These are phyloP conservation scores for Chlamydomonas sp. DNA, from an alignment of 139 green algal genomes.

Conservation along the genomic window DNA sequence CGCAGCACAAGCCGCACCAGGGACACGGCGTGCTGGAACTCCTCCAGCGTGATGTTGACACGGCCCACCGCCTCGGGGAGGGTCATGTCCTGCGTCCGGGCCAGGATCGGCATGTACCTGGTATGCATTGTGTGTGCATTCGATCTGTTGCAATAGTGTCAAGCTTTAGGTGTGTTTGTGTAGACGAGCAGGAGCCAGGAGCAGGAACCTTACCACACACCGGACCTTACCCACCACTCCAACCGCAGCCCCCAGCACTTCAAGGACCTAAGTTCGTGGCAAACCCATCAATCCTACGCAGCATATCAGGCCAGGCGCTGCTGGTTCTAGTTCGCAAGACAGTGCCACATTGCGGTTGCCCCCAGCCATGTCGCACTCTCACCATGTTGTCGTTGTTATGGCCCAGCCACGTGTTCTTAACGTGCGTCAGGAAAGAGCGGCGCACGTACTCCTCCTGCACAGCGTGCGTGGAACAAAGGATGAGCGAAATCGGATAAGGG, in stretches of 20 bases:
- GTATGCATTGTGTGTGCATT: background rate
- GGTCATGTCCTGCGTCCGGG: slow-evolving; percentile 16
- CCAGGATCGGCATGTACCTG: too few species aligned
- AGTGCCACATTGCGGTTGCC: too few species aligned
- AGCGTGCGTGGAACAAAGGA: background rate
- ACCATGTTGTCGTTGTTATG: slow-evolving; percentile 21
- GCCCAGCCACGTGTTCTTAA: background rate
- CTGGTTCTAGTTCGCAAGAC: too few species aligned
- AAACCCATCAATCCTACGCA: too few species aligned
- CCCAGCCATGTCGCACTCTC: background rate
- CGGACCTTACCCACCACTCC: too few species aligned
- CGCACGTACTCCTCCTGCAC: background rate
- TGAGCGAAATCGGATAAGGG: too few species aligned
- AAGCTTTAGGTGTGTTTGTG: too few species aligned
- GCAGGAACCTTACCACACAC: too few species aligned
- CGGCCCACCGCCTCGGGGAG: slow-evolving; percentile 30
- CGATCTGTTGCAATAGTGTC: background rate
- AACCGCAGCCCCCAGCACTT: too few species aligned
- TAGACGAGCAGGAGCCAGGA: too few species aligned
- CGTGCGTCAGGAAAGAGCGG: slow-evolving; percentile 9
- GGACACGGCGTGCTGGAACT: slow-evolving; percentile 19
- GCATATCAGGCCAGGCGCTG: too few species aligned
- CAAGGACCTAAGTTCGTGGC: too few species aligned
- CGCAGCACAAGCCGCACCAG: background rate
- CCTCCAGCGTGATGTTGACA: background rate